Base-by-base conservation (phyloP, 306 rosid genomes). In the Luffa aegyptiaca region DNA sequence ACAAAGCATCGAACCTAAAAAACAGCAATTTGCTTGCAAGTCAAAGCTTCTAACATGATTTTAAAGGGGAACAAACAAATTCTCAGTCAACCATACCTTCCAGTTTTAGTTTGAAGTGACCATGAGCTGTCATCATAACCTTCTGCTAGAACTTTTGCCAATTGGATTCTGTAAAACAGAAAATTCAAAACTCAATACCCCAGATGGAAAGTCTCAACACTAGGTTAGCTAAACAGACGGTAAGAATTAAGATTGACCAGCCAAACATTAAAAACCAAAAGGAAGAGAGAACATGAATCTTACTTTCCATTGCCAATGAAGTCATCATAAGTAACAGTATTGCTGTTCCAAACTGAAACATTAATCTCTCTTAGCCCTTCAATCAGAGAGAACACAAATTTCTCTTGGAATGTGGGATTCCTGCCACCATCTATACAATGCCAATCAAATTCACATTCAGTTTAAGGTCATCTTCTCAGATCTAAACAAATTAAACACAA, bases 331-430 rank as follows among this genome's bases (percentile, higher is more conserved):
- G 89, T 48, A 86, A 92, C 36, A 6, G 91, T 88, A 63, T 94
- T 92, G 89, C 96, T 92, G 87, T 94, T 94, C 98, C 98, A 92
- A 76, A 94, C 98, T 14, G 76, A 0, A 59, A 87, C 94, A 80
- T 61, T 88, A 51, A 94, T 18, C 68, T 88, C 96, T 70, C 94
- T 90, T 49, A 93, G 93, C 7, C 98, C 97, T 88, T 93, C 98
- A 74, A 93, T 87, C 5, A 93, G 74, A 7, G 92, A 77, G 57
- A 93, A 79, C 1, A 84, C 78, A 73, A 92, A 93, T 86, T 93
- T 93, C 88, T 93, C 92, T 75, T 90, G 98, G 62, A 92, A 94
- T 6, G 83, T 71, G 6, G 97, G 97, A 36, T 87, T 81, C 78
- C 64, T 87, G 2, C 94, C 94, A 4, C 98, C 98, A 79, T 94